Base-by-base conservation (phyloP, 495 filamentous ascomycete genomes). In the Penicillium turbatum region DNA sequence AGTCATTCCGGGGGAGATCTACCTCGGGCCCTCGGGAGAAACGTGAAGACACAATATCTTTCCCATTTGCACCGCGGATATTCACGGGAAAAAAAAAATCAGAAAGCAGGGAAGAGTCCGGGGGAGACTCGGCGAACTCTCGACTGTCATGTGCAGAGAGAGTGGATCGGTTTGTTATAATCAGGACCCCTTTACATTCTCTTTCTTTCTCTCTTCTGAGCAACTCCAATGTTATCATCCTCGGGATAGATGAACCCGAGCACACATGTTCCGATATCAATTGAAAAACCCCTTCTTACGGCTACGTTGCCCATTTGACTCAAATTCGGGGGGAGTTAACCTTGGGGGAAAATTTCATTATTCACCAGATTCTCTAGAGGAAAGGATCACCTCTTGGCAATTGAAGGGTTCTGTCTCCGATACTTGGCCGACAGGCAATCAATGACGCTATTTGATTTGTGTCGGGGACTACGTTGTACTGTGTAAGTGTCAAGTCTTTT, bases 51-150 rank as follows among this genome's bases (percentile, higher is more conserved):
- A 24, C 21, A 24, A 24, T 4, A 4, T 24, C 21, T 24, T 24
- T 24, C 4, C 21, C 21, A 24, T 24, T 4, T 24, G 21, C 21
- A 24, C 2, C 3, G 45, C 62, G 62, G 62, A 55, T 65, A 65
- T 57, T 46, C 47, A 36, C 62, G 62, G 62, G 53, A 53, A 24
- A 24, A 53, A 24, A 24, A 24, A 24, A 62, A 59, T 53, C 45
- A 29, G 12, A 9, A 42, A 30, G n/a, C 9, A 44, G 26, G 39
- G 45, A 49, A 48, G 17, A 54, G 41, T 49, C 53, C 62, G 62
- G 62, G 56, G 53, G 45, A 65, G 53, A 59, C 51, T 65, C 62
- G 62, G 62, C 59, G 59, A 65, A 65, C 62, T 59, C 54, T 65
- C 62, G 55, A 54, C 31, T 24, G 21, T 24, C 21, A 34, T 43